Base-by-base conservation (phyloP, 192 early-diverging fungal genomes). In the Coemansia erecta region DNA sequence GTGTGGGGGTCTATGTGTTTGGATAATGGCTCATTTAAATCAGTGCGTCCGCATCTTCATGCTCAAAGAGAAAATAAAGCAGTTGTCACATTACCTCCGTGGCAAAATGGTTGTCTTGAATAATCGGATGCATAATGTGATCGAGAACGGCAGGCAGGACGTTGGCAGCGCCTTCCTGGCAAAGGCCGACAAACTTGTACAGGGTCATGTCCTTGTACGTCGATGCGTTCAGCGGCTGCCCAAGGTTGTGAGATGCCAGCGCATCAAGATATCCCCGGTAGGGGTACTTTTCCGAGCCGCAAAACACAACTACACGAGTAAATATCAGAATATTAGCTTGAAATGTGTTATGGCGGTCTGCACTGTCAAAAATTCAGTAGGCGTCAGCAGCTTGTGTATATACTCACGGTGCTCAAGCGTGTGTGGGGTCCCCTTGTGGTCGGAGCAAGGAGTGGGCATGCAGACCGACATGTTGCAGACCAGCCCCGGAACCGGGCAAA, bases 91-190 rank as follows among this genome's bases (percentile, higher is more conserved):
- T 76, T 41, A 94, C 92, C 64, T 91, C 88, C 31, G 89, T 91
- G 50, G 86, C 81, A 68, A 91, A 93, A 53, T 92, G 87, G 45
- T 79, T 79, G 58, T 88, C 85, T 39, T 82, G 62, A 45, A 94
- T 77, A 13, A 85, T 84, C 37, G 91, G 91, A 56, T 87, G 71
- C 52, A 93, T 73, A 41, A 94, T 77, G 63, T 94, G 92, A 63
- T 93, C 92, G 41, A 93, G 71, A 37, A 87, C 89, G 0, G 89
- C 85, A 18, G 91, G 90, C 17, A 94, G 70, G 22, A 92, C 74
- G 46, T 90, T 86, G 6, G 86, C 64, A 61, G 89, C 85, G 14
- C 87, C 91, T 58, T 89, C 86, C 9, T 80, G 71, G 31, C 90
- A 88, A 48, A 85, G 83, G 11, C 82, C 85, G 12, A 68, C 65